Evolutionary conservation across 2,329 filamentous ascomycete species (phyloP).

Genomic region (Xylariaceae sp.): DNA sequence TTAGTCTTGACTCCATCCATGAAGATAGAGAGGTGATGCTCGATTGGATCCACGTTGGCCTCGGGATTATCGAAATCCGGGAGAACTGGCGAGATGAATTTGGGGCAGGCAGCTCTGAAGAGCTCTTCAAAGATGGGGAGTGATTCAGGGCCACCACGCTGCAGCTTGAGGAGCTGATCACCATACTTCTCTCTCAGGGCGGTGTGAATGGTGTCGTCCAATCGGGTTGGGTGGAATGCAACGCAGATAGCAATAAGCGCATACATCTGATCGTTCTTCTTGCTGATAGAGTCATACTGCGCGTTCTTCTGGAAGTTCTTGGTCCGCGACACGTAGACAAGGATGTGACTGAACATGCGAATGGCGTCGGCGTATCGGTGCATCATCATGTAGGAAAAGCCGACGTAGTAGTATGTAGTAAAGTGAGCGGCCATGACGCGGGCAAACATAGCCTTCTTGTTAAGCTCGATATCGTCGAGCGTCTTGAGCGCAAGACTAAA

Average conservation of each 20-base stretch:
- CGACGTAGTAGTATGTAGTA: conserved; percentile 99
- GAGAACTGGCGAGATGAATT: conserved; percentile 96
- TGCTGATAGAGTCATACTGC: conserved; percentile 96
- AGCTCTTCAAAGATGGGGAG: conserved; percentile 97
- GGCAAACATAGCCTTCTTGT: conserved; percentile 99
- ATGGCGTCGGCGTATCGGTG: conserved; percentile 98
- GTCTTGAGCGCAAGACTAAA: conserved; percentile 98
- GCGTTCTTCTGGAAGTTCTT: conserved; percentile 99
- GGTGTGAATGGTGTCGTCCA: conserved; percentile 98
- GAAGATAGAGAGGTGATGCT: conserved; percentile 96
- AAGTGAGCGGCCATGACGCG: conserved; percentile 99
- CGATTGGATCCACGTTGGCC: conserved; percentile 91
- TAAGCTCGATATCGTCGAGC: conserved; percentile 97
- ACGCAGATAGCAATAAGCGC: conserved; percentile 98
- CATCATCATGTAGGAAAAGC: conserved; percentile 99
- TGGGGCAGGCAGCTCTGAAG: conserved; percentile 95
- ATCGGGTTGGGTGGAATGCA: conserved; percentile 91
- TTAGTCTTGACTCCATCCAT: conserved; percentile 99
- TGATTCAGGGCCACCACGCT: conserved; percentile 90
- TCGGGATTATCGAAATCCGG: conserved; percentile 97
- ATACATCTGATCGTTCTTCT: conserved; percentile 99
- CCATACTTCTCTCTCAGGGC: conserved; percentile 98
- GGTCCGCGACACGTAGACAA: conserved; percentile 95
- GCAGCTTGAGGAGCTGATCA: conserved; percentile 93
- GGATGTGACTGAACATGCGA: conserved; percentile 99